Evolutionary conservation across 2,329 filamentous ascomycete species (phyloP), one percentile per base, ranked within the genome.

Genomic region (Tolypocladium inflatum): DNA sequence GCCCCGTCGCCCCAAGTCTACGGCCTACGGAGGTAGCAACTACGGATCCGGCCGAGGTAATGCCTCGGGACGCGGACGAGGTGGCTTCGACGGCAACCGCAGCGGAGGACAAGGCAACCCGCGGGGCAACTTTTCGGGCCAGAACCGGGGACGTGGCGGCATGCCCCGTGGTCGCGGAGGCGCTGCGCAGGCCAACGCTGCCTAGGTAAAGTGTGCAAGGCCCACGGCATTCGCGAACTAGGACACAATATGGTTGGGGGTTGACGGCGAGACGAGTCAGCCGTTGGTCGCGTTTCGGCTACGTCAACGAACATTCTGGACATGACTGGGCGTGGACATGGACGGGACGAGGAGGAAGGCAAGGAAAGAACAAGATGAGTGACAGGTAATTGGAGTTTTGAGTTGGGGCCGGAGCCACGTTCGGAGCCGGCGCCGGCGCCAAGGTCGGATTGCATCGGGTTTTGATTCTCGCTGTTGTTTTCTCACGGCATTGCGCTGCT

Each of bases 1-100:
- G 76, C 90, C 93, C 71, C 91, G 94, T 62, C 90, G 91, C 64
- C 84, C 88, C 66, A 90, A 91, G 74, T 78, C 85, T 52, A 82
- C 78, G 62, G 83, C 85, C 57, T 90, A 86, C 63, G 88, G 86
- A 57, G 86, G 88, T 59, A 84, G 84, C 69, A 88, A 85, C 74
- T 85, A 84, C 70, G 79, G 79, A 65, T 73, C 82, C 61, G 80
- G 79, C 63, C 84, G 88, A 61, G 86, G 87, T 56, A 82, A 82
- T 63, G 66, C 73, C 55, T 77, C 82, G 64, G 79, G 80, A 63
- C 84, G 87, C 67, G 85, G 87, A 61, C 87, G 88, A 68, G 86
- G 86, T 64, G 82, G 82, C 43, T 84, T 80, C 61, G 85, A 89
- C 50, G 75, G 77, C 59, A 74, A 74, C 63, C 85, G 86, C 63